phyloP scores from a whole-genome alignment of 352 stramenopile species.

The Globisporangium iwayamae region DNA sequence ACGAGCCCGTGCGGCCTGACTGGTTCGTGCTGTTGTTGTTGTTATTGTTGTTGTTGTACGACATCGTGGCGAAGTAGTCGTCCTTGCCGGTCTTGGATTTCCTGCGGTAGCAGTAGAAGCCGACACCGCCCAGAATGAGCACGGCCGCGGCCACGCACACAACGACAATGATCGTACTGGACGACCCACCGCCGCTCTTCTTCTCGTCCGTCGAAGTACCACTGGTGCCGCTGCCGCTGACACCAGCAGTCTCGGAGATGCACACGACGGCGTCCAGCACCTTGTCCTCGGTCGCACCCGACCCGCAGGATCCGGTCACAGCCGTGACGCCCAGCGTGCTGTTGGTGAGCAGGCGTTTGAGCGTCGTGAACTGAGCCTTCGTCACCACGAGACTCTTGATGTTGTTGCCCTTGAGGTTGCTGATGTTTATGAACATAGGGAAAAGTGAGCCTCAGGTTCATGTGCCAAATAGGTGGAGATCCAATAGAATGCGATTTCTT shows the following conservation, averaged over 20 bases:
- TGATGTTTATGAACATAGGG: constrained; percentile 11
- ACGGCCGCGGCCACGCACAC: constrained; percentile 45
- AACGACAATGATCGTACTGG: constrained; percentile 48
- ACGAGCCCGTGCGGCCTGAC: constrained; percentile 13
- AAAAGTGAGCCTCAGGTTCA: background rate
- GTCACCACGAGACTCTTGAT: constrained; percentile 45
- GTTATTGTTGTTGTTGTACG: constrained; percentile 30
- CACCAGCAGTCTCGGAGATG: constrained; percentile 22
- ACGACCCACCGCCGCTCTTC: constrained; percentile 3
- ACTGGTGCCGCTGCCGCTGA: constrained; percentile 6
- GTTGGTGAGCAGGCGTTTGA: constrained; percentile 35
- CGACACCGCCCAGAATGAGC: constrained; percentile 40
- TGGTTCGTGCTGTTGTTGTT: constrained; percentile 26
- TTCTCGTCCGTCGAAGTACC: background rate
- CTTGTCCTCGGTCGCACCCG: constrained; percentile 28
- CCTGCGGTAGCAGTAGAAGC: constrained; percentile 43
- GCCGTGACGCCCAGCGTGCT: constrained; percentile 42
- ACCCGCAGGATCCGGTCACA: constrained; percentile 28
- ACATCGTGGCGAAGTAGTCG: constrained; percentile 28
- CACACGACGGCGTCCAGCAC: constrained; percentile 58
- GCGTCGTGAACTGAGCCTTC: constrained; percentile 34
- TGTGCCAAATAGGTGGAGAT: background rate
- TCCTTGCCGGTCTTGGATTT: constrained; percentile 24
- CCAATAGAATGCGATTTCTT: constrained; percentile 10
- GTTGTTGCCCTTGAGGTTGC: constrained; percentile 51